phyloP scores from a whole-genome alignment of 129 eudicot species.

The Cynara cardunculus region DNA sequence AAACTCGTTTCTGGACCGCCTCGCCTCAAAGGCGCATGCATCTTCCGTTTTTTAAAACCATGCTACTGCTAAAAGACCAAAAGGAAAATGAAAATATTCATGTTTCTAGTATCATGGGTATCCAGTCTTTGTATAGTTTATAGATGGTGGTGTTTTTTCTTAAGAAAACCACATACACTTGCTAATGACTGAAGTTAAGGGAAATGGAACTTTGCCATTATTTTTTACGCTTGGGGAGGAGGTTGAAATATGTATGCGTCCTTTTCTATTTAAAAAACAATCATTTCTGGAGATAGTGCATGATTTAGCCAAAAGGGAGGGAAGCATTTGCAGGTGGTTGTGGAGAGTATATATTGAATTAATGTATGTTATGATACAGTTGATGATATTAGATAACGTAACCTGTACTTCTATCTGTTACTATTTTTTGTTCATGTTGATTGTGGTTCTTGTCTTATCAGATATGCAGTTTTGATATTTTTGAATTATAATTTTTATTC shows the following conservation, averaged over 20 bases:
- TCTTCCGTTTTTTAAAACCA: no score
- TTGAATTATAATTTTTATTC: constrained; percentile 18
- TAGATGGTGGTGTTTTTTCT: no score
- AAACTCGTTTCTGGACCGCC: no score
- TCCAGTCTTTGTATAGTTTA: no score
- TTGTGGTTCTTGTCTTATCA: constrained; percentile 11
- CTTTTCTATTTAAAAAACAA: background rate
- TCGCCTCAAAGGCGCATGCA: no score
- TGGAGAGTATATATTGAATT: background rate
- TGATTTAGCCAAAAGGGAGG: background rate
- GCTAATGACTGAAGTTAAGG: no score
- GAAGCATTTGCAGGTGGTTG: background rate
- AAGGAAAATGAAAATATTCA: background rate
- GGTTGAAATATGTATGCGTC: background rate
- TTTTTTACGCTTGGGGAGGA: background rate
- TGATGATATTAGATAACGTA: background rate
- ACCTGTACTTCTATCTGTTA: background rate
- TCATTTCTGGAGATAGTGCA: background rate
- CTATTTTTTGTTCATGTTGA: background rate
- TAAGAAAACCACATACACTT: no score
- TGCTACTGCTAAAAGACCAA: background rate
- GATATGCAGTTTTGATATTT: background rate
- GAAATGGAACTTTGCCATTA: no score
- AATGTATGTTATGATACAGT: background rate
- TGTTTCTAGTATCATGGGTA: background rate